Base-by-base conservation (phyloP, 2,329 filamentous ascomycete genomes). In the Aspergillus fijiensis region DNA sequence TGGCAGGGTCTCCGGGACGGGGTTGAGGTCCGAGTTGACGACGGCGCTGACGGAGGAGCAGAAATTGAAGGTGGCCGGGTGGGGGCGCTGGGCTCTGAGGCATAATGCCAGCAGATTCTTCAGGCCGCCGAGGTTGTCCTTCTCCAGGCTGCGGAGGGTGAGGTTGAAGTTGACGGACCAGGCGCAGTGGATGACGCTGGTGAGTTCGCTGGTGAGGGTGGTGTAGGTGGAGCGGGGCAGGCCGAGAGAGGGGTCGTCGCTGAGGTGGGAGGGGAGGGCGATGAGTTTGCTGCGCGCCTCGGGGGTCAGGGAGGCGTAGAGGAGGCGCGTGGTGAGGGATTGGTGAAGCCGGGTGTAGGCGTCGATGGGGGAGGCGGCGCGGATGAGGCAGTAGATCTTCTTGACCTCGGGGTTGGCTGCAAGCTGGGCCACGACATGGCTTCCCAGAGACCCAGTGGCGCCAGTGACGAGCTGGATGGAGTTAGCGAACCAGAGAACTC, bases 121-220 rank as follows among this genome's bases (percentile, higher is more conserved):
- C 11, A 84, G 72, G 29, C 79, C 81, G 4, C 76, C 73, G 33
- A 87, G 81, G 63, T 82, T 81, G 62, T 84, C 80, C 45, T 77
- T 77, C 51, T 80, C 79, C 65, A 88, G 89, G 60, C 81, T 84
- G 45, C 72, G 73, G 1, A 89, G 75, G 4, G 81, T 79, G 56
- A 86, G 76, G 27, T 81, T 82, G 75, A 89, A 89, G 71, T 89
- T 88, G 19, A 89, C 87, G 2, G 82, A 79, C 87, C 87, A 89
- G 21, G 86, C 86, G 7, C 86, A 79, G 69, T 89, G 86, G 57
- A 90, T 81, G 19, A 91, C 77, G 2, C 80, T 70, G 1, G 82
- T 83, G 1, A 79, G 72, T 58, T 81, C 74, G 3, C 64, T 62
- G 4, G 74, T 72, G 1, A 87, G 67, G 2, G 70, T 60, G 2